phyloP scores from a whole-genome alignment of 2,329 filamentous ascomycete species.

The Exophiala spinifera region DNA sequence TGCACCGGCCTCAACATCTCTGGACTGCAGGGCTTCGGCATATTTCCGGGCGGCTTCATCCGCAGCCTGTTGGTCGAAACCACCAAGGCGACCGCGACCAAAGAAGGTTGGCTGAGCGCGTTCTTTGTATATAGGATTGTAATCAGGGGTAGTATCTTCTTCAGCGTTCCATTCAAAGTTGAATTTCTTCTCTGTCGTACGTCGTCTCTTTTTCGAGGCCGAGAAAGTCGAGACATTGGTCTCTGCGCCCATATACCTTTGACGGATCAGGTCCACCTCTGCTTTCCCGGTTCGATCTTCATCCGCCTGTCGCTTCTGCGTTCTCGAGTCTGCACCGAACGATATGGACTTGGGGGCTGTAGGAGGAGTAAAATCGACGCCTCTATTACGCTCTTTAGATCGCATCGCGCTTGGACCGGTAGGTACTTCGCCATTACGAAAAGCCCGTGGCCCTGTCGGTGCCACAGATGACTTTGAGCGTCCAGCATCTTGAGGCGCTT shows the following conservation, averaged over 20 bases:
- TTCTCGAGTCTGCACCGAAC: slow-evolving; percentile 39
- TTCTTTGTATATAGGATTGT: slow-evolving; percentile 75
- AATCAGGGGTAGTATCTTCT: slow-evolving; percentile 83
- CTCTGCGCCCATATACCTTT: slow-evolving; percentile 88
- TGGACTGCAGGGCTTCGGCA: slow-evolving; percentile 67
- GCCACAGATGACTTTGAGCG: slow-evolving; percentile 36
- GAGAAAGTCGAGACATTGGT: slow-evolving; percentile 85
- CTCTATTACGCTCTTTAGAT: slow-evolving; percentile 40
- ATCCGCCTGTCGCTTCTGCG: slow-evolving; percentile 44
- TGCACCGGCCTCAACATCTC: slow-evolving; percentile 71
- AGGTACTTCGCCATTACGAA: slow-evolving; percentile 51
- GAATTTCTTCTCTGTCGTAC: slow-evolving; percentile 94
- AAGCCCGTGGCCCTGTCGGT: slow-evolving; percentile 70
- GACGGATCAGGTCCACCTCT: slow-evolving; percentile 70
- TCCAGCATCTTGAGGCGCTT: not conserved
- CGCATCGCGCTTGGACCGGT: slow-evolving; percentile 53
- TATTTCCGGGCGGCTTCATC: slow-evolving; percentile 54
- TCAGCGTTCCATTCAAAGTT: slow-evolving; percentile 98
- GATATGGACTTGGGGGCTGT: slow-evolving; percentile 43
- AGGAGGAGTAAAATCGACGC: slow-evolving; percentile 54
- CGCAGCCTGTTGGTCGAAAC: slow-evolving; percentile 58
- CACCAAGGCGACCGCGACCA: slow-evolving; percentile 64
- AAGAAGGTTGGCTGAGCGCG: slow-evolving; percentile 67
- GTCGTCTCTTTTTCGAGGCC: slow-evolving; percentile 89
- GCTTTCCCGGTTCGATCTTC: slow-evolving; percentile 58